These are phyloP conservation scores for Haplosporangium gracile DNA, from an alignment of 192 early-diverging fungal genomes.

Conservation along the genomic window DNA sequence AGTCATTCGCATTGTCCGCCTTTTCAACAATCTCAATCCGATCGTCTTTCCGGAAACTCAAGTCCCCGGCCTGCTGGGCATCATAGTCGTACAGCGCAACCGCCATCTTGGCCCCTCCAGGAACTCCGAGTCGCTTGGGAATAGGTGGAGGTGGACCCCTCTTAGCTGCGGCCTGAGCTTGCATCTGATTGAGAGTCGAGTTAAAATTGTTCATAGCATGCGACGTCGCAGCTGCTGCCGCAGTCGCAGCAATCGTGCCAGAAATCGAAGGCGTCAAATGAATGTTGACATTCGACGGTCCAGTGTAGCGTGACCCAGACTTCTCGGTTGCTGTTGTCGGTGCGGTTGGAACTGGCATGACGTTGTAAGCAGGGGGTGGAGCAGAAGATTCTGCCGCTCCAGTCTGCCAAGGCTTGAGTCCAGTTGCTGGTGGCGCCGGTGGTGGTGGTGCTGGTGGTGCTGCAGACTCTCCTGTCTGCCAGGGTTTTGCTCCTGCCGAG, in stretches of 20 bases:
- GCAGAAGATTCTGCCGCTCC: background rate
- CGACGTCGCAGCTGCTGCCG: constrained; percentile 43
- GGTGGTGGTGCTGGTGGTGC: background rate
- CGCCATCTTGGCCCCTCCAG: constrained; percentile 58
- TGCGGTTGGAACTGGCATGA: background rate
- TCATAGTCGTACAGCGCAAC: constrained; percentile 85
- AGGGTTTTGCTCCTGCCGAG: constrained; percentile 30
- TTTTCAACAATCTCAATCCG: constrained; percentile 76
- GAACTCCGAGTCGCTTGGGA: constrained; percentile 31
- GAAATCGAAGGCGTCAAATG: constrained; percentile 34
- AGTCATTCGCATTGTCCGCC: constrained; percentile 73
- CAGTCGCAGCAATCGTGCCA: constrained; percentile 28
- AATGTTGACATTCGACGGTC: constrained; percentile 29
- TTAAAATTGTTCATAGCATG: constrained; percentile 24
- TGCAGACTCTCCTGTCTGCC: constrained; percentile 30
- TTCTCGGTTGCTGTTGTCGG: constrained; percentile 1
- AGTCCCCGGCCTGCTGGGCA: constrained; percentile 79
- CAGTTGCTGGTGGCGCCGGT: background rate
- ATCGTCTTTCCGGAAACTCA: constrained; percentile 80
- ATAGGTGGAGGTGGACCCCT: constrained; percentile 54
- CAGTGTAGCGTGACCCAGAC: constrained; percentile 13
- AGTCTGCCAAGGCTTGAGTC: constrained; percentile 30
- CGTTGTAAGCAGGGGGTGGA: constrained; percentile 46
- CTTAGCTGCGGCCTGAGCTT: constrained; percentile 26
- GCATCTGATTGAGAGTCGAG: constrained; percentile 5